Evolutionary conservation across 805 yeast genomes (phyloP).

Genomic region (Tetrapisispora taiwanensis): DNA sequence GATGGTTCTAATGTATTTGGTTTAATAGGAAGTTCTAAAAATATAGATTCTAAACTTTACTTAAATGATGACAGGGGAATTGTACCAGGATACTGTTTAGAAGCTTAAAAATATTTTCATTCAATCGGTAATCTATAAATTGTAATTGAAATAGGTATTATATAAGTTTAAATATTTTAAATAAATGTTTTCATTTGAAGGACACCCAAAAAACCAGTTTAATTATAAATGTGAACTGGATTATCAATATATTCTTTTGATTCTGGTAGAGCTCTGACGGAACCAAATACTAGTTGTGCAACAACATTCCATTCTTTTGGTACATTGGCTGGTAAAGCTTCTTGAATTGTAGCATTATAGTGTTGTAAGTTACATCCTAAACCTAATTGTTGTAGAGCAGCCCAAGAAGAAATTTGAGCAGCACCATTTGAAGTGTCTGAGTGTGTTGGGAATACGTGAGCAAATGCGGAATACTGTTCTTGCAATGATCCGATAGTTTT

Average conservation of each 20-base stretch:
- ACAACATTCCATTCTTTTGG: slow-evolving; percentile 37
- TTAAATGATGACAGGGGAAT: slow-evolving; percentile 33
- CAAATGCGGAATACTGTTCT: slow-evolving; percentile 34
- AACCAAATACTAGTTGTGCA: slow-evolving; percentile 44
- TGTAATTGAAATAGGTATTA: too few relatives aligned
- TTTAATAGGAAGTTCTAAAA: background rate
- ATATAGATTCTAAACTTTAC: slow-evolving; percentile 17
- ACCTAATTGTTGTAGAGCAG: slow-evolving; percentile 36
- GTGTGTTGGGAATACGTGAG: slow-evolving; percentile 38
- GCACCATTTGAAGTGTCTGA: slow-evolving; percentile 40
- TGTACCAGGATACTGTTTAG: slow-evolving; percentile 32
- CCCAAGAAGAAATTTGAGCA: slow-evolving; percentile 43
- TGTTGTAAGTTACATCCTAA: slow-evolving; percentile 46
- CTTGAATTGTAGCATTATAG: slow-evolving; percentile 37
- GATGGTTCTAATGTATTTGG: slow-evolving; percentile 13
- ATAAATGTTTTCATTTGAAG: too few relatives aligned
- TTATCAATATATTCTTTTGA: slow-evolving; percentile 36
- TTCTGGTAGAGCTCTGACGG: slow-evolving; percentile 29
- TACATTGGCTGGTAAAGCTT: slow-evolving; percentile 30
- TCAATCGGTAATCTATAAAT: background rate
- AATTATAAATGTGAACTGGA: slow-evolving; percentile 31
- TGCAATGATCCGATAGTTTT: slow-evolving; percentile 32
- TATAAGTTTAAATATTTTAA: background rate
- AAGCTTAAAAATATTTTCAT: background rate
- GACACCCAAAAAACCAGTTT: too few relatives aligned